Conservation (phyloP, 129 eudicot species). For the Arctium minus region DNA sequence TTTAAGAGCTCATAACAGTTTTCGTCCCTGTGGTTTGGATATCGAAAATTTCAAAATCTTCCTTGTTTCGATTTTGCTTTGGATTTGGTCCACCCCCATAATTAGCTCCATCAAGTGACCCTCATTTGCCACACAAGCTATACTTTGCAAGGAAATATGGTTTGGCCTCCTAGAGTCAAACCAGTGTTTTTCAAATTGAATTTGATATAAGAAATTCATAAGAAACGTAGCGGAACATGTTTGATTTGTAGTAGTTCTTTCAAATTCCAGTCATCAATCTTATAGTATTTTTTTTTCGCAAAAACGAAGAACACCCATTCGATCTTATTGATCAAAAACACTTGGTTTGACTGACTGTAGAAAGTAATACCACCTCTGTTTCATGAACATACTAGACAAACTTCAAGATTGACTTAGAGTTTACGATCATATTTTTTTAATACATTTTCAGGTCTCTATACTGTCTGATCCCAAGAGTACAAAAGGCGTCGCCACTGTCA, state of each 20-base stretch:
- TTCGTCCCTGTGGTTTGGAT: not conserved
- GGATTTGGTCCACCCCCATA: too few relatives aligned
- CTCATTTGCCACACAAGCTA: too few relatives aligned
- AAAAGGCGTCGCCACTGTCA: slow-evolving; percentile 37
- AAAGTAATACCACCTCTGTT: slow-evolving; percentile 11
- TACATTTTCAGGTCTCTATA: slow-evolving; percentile 37
- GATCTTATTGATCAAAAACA: not conserved
- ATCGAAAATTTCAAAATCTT: too few relatives aligned
- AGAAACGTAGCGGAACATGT: not conserved
- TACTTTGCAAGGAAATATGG: not conserved
- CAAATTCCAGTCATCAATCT: not conserved
- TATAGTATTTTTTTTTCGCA: not conserved
- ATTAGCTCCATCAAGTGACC: too few relatives aligned
- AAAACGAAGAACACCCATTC: not conserved
- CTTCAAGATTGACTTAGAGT: not conserved
- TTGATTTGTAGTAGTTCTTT: not conserved
- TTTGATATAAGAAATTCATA: not conserved
- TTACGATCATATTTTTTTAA: not conserved
- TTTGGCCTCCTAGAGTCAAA: not conserved
- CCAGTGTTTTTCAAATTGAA: not conserved
- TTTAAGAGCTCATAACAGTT: not conserved
- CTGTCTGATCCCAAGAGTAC: slow-evolving; percentile 46
- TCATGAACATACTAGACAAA: not conserved
- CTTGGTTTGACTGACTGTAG: not conserved
- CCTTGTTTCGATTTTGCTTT: too few relatives aligned